A percentile compares a stretch with the other conserved stretches of the same genome.
phyloP scores from a whole-genome alignment of 495 filamentous ascomycete genomes.

The Aspergillus biplanus region DNA sequence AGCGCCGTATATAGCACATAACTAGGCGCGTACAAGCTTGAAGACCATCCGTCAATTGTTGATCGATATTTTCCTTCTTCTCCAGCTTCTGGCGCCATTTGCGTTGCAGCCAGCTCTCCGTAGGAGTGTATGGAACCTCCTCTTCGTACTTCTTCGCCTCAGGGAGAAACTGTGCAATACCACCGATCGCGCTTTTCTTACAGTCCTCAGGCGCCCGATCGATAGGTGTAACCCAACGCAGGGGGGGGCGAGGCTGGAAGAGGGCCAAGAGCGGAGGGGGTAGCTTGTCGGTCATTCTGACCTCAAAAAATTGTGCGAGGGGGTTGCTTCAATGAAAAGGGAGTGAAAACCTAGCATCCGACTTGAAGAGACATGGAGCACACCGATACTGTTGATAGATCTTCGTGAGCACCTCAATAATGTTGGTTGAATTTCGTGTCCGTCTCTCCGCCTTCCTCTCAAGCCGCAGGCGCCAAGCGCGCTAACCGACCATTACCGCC shows the following conservation, averaged over 20 bases:
- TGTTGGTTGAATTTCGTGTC: constrained; percentile 13
- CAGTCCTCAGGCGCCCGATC: constrained; percentile 85
- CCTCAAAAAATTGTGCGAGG: constrained; percentile 11
- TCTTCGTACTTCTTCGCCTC: constrained; percentile 71
- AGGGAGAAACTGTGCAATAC: constrained; percentile 73
- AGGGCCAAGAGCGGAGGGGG: constrained; percentile 90
- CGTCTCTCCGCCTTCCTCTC: not conserved
- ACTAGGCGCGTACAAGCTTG: constrained; percentile 62
- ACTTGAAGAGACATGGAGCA: constrained; percentile 16
- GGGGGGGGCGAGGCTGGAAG: constrained; percentile 88
- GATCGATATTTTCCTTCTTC: constrained; percentile 67
- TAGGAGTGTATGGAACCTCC: constrained; percentile 75
- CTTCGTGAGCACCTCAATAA: not conserved
- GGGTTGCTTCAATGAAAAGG: not conserved
- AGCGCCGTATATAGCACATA: constrained; percentile 1
- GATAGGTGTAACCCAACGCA: constrained; percentile 83
- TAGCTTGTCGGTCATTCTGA: constrained; percentile 89
- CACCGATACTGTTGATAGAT: not conserved
- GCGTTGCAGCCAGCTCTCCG: constrained; percentile 89
- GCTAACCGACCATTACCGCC: constrained; percentile 29
- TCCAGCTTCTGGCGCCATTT: constrained; percentile 79
- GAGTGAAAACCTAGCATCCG: constrained; percentile 4
- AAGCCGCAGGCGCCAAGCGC: constrained; percentile 17
- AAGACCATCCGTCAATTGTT: constrained; percentile 67
- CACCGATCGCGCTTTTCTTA: constrained; percentile 65